Evolutionary conservation across 2,329 filamentous ascomycete genomes (phyloP).

Genomic region (Chrysosporium keratinophilum): DNA sequence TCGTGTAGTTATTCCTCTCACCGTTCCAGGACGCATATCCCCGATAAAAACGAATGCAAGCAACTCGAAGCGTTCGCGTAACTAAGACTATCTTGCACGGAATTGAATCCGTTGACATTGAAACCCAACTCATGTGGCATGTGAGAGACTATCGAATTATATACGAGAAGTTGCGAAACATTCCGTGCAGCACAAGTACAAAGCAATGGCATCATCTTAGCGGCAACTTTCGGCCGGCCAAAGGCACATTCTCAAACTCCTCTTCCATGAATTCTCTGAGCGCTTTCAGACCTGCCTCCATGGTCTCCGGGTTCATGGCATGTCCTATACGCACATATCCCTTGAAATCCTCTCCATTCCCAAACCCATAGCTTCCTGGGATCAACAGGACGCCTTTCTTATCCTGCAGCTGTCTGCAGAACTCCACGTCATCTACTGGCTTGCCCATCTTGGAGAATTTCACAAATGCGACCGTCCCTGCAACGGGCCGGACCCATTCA

Average conservation of each 20-base stretch:
- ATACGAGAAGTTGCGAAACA: too few species aligned
- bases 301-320: constrained; percentile 58
- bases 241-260: constrained; percentile 43
- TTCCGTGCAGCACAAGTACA: too few species aligned
- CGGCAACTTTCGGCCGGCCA: constrained; percentile 13
- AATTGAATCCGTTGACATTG: too few species aligned
- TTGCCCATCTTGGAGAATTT: constrained; percentile 53
- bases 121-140: too few species aligned
- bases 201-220: constrained; percentile 1
- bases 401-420: constrained; percentile 58
- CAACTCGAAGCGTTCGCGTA: too few species aligned
- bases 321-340: constrained; percentile 72
- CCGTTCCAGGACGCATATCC: too few species aligned
- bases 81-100: too few species aligned
- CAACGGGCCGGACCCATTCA: constrained; percentile 62
- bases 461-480: constrained; percentile 71
- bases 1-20: too few species aligned
- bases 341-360: constrained; percentile 52
- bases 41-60: too few species aligned
- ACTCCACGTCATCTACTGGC: constrained; percentile 59
- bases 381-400: constrained; percentile 63
- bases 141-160: too few species aligned
- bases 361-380: constrained; percentile 65
- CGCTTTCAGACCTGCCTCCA: constrained; percentile 54
- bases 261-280: constrained; percentile 47